These are phyloP conservation scores for Aspergillus terreus DNA, from an alignment of 2,329 filamentous ascomycete genomes.

Conservation along the genomic window DNA sequence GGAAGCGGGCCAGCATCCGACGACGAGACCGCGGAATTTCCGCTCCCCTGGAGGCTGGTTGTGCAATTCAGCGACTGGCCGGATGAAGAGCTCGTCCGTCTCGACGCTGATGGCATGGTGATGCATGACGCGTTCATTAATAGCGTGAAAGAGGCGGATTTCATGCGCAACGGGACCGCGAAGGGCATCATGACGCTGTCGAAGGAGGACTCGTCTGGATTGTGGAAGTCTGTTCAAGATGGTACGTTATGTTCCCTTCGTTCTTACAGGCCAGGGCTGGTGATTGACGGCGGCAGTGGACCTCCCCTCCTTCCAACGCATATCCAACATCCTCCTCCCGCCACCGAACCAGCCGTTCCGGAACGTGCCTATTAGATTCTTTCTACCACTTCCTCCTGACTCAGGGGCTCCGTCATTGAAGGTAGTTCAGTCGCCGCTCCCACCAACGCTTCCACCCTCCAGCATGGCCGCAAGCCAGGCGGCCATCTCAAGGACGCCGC, in stretches of 20 bases:
- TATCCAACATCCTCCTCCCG: constrained; percentile 72
- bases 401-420: constrained; percentile 50
- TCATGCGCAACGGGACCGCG: constrained; percentile 79
- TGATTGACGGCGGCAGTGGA: constrained; percentile 54
- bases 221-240: constrained; percentile 77
- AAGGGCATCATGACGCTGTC: constrained; percentile 87
- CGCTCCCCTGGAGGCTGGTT: constrained; percentile 60
- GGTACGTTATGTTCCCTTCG: constrained; percentile 45
- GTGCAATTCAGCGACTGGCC: constrained; percentile 60
- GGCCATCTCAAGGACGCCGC: constrained; percentile 28
- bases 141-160: constrained; percentile 77
- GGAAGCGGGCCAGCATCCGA: constrained; percentile 10
- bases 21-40: constrained; percentile 16
- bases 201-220: constrained; percentile 73
- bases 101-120: constrained; percentile 53
- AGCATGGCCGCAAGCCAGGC: constrained; percentile 24
- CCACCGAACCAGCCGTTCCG: constrained; percentile 66
- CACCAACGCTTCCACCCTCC: constrained; percentile 42
- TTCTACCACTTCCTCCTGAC: constrained; percentile 67
- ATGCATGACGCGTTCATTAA: constrained; percentile 66
- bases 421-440: constrained; percentile 72
- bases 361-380: constrained; percentile 83
- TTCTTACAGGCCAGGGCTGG: background rate
- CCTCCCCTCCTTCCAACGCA: constrained; percentile 65
- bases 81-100: constrained; percentile 54